Evolutionary conservation across 495 filamentous ascomycete species (phyloP).

Genomic region (Aspergillus homomorphus): DNA sequence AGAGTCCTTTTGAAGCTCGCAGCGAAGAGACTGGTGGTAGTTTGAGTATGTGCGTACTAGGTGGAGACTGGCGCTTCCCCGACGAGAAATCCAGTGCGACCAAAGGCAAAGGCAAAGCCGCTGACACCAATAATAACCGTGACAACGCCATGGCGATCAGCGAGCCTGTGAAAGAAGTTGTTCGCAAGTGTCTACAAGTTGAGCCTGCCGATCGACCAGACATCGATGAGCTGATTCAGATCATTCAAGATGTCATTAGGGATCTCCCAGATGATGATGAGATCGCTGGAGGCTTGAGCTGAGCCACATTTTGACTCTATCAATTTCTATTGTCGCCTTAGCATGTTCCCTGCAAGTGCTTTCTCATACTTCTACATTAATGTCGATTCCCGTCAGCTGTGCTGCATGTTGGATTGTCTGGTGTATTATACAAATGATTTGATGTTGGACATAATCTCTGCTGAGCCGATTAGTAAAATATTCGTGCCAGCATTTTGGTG

Average conservation of each 20-base stretch:
- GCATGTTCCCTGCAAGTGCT: conserved; percentile 3
- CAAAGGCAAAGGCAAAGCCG: conserved; percentile 54
- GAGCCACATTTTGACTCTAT: background rate
- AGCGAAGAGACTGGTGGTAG: conserved; percentile 94
- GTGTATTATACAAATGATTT: conserved; percentile 14
- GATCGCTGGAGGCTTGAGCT: conserved; percentile 28
- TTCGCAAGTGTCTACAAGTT: conserved; percentile 84
- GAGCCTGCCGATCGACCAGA: conserved; percentile 89
- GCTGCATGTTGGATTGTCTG: background rate
- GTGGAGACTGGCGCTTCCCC: conserved; percentile 91
- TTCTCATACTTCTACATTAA: background rate
- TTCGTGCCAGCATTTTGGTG: background rate
- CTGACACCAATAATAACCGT: conserved; percentile 27
- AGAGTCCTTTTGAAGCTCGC: conserved; percentile 93
- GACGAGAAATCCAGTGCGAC: conserved; percentile 64
- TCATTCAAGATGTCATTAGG: conserved; percentile 73
- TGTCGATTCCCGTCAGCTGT: background rate
- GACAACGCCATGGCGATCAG: conserved; percentile 52
- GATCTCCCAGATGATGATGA: conserved; percentile 70
- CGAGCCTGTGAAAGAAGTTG: conserved; percentile 76
- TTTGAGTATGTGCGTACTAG: conserved; percentile 84
- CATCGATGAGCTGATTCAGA: conserved; percentile 80
- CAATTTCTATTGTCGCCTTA: background rate
- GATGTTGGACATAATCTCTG: conserved; percentile 13
- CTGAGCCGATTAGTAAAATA: background rate